A percentile compares a stretch with the other conserved stretches of the same genome.
Evolutionary conservation across 2,329 filamentous ascomycete genomes (phyloP).

Genomic region (Diplodia intermedia): DNA sequence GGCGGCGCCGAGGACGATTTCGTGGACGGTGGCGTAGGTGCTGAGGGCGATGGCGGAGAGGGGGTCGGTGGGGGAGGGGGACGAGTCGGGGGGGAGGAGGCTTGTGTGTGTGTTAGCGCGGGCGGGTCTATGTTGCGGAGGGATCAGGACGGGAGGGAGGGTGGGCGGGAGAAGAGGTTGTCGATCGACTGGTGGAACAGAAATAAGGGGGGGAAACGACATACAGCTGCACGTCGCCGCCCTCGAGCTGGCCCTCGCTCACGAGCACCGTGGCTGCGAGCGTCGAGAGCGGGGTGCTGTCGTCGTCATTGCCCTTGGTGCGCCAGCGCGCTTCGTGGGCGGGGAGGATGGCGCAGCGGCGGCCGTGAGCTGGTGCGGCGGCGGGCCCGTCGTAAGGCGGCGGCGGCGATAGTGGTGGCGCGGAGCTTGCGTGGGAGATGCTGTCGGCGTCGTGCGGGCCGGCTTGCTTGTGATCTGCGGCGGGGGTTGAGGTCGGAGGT

Average conservation of each 20-base stretch:
- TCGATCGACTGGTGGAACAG: no score
- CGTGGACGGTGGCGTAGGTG: conserved; percentile 16
- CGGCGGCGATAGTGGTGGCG: neutral
- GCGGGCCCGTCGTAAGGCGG: neutral
- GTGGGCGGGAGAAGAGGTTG: no score
- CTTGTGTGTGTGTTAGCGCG: neutral
- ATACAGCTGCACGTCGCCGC: conserved; percentile 2
- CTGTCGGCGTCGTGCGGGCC: neutral
- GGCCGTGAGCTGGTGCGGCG: neutral
- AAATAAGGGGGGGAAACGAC: neutral
- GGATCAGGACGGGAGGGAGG: no score
- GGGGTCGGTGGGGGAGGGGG: conserved; percentile 3
- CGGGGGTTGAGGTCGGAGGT: neutral
- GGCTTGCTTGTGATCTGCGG: neutral
- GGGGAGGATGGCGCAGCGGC: neutral
- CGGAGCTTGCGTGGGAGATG: neutral
- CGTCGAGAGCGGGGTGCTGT: neutral
- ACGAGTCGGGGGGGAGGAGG: no score
- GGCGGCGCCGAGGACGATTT: neutral
- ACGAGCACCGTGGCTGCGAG: conserved; percentile 19
- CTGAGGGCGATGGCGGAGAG: conserved; percentile 17
- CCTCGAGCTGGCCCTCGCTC: neutral
- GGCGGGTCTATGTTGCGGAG: no score
- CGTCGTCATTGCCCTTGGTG: neutral
- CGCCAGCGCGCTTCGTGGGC: neutral